Conservation (phyloP, 73 alveolate genomes). For the Uronychia setigera region DNA sequence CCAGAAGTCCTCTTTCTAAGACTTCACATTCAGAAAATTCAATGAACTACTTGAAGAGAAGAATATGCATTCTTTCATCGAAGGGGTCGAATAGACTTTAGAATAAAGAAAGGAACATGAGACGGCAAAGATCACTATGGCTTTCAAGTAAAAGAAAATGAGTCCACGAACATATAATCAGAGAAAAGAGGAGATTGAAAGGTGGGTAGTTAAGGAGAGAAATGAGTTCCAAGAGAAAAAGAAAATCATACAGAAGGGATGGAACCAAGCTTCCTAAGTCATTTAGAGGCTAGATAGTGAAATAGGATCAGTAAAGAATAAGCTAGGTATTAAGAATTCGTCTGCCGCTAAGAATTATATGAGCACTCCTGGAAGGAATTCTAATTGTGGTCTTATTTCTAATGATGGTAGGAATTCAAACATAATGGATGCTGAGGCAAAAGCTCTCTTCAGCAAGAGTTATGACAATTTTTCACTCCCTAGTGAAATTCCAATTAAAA, state of each 20-base stretch:
- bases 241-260: background rate
- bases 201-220: background rate
- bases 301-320: background rate
- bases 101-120: background rate
- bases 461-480: background rate
- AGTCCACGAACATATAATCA: background rate
- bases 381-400: background rate
- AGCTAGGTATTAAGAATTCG: background rate
- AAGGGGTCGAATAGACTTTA: constrained; percentile 3
- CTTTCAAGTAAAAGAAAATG: background rate
- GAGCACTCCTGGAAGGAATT: background rate
- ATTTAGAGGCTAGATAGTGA: background rate
- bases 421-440: background rate
- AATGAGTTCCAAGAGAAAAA: background rate
- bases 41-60: constrained; percentile 9
- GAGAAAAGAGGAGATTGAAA: background rate
- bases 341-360: no score
- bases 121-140: background rate
- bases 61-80: constrained; percentile 4
- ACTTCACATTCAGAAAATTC: constrained; percentile 13
- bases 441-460: background rate
- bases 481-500: background rate
- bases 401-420: background rate
- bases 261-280: background rate
- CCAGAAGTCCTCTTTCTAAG: constrained; percentile 10